Percentiles rank a stretch among this genome's conserved stretches.
Evolutionary conservation across 257 asterid genomes (phyloP).

Genomic region (Oldenlandia corymbosa): DNA sequence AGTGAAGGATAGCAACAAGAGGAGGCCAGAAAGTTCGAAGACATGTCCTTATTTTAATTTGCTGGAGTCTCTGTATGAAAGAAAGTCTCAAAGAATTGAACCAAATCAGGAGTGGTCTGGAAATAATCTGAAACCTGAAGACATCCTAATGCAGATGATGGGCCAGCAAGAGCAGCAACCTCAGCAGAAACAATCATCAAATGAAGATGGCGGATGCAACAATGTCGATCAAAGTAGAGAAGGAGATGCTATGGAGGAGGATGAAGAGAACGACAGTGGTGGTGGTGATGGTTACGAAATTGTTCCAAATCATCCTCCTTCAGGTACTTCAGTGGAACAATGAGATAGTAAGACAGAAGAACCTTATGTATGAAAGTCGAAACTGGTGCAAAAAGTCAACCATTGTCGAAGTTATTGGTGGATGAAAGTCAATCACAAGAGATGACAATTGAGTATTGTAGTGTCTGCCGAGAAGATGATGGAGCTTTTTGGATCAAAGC

Average conservation of each 20-base stretch:
- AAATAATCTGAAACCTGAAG: constrained; percentile 46
- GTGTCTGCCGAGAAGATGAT: too few species aligned
- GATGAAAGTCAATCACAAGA: constrained; percentile 15
- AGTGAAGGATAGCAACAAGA: constrained; percentile 61
- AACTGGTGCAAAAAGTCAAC: constrained; percentile 9
- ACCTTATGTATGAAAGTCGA: not conserved
- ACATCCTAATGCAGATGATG: constrained; percentile 62
- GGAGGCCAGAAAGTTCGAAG: constrained; percentile 55
- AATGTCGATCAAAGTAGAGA: constrained; percentile 14
- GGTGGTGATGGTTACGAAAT: constrained; percentile 33
- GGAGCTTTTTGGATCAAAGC: not conserved
- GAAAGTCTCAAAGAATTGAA: constrained; percentile 34
- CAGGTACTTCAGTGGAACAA: constrained; percentile 28
- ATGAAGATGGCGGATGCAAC: constrained; percentile 28
- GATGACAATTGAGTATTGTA: too few species aligned
- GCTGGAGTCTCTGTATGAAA: constrained; percentile 59
- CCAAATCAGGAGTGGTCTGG: constrained; percentile 29
- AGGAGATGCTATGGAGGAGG: constrained; percentile 8
- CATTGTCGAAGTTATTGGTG: constrained; percentile 21
- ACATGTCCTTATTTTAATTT: constrained; percentile 65
- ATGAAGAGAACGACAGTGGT: constrained; percentile 30
- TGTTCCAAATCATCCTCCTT: constrained; percentile 27
- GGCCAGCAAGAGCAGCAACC: constrained; percentile 36
- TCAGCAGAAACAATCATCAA: constrained; percentile 23
- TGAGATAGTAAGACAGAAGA: not conserved